These are phyloP conservation scores for Hibiscus tridactylites DNA, from an alignment of 345 rosid genomes.

Conservation along the genomic window DNA sequence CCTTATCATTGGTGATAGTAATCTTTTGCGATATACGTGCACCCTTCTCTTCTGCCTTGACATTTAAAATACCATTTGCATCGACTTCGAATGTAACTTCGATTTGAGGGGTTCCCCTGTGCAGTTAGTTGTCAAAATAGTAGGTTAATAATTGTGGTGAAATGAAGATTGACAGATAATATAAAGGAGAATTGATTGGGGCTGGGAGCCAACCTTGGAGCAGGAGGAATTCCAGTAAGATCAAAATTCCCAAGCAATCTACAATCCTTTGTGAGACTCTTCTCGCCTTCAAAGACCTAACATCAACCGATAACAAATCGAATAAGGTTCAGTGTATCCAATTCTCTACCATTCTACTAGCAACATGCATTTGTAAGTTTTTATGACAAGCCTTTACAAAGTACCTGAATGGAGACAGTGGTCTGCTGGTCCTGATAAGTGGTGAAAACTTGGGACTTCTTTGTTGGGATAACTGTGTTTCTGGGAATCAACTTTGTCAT, in stretches of 20 bases:
- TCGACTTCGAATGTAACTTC: constrained; percentile 96
- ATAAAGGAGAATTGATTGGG: neutral
- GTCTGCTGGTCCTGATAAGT: constrained; percentile 99
- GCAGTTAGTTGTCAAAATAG: neutral
- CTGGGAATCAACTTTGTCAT: constrained; percentile 99
- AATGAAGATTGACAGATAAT: neutral
- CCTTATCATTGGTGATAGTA: constrained; percentile 93
- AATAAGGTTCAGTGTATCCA: neutral
- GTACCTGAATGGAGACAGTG: constrained; percentile 87
- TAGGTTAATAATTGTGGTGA: neutral
- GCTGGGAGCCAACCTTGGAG: constrained; percentile 55
- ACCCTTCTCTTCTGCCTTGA: constrained; percentile 91
- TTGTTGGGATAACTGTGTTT: constrained; percentile 95
- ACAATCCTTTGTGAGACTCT: constrained; percentile 93
- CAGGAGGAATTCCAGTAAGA: constrained; percentile 71
- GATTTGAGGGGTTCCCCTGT: constrained; percentile 95
- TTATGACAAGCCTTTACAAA: neutral
- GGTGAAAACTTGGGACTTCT: constrained; percentile 96
- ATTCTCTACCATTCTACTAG: neutral
- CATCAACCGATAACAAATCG: neutral
- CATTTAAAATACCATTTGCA: constrained; percentile 88
- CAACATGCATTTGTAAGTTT: neutral
- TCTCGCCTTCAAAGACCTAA: constrained; percentile 94
- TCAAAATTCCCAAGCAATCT: constrained; percentile 87
- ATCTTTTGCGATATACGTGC: constrained; percentile 83